Base-by-base conservation (phyloP, 371 early-diverging fungal species). In the Syncephalastrum racemosum region DNA sequence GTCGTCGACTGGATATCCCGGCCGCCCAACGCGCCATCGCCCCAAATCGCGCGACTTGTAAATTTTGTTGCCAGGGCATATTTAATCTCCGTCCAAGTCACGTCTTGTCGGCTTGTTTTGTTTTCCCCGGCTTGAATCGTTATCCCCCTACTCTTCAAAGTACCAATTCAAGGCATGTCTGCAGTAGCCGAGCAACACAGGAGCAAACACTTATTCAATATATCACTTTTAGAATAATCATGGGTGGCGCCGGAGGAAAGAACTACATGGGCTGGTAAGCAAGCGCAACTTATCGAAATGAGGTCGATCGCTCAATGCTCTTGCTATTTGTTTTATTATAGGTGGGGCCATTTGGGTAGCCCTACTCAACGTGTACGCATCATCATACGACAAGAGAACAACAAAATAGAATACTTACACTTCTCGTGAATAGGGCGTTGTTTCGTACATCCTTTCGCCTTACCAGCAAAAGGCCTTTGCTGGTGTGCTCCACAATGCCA, bases 401-500 rank as follows among this genome's bases (percentile, higher is more conserved):
- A 41, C 16, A 50, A 10, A 52, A 24, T 25, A 20, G 20, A 18
- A 42, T 23, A 40, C 43, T 60, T 41, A 45, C 36, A 56, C 13
- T 47, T 4, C 24, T 48, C 48, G 42, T 63, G 36, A 31, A 31
- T 82, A 84, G 79, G 89, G 88, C 68, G 79, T 90, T 54, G 80
- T 76, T 53, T 82, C 85, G 20, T 92, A 92, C 79, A 55, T 81
- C 55, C 71, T 91, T 49, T 92, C 93, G 31, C 87, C 90, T 42
- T 90, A 81, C 78, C 84, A 90, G 74, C 90, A 90, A 74, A 85
- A 83, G 60, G 76, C 85, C 59, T 90, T 90, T 57, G 89, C 88
- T 58, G 89, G 89, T 64, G 86, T 81, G 49, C 70, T 84, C 54
- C 81, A 78, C 65, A 83, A 88, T 57, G 89, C 88, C 36, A 73